phyloP scores from a whole-genome alignment of 768 basidiomycete genomes.

The Coprinopsis cinerea region DNA sequence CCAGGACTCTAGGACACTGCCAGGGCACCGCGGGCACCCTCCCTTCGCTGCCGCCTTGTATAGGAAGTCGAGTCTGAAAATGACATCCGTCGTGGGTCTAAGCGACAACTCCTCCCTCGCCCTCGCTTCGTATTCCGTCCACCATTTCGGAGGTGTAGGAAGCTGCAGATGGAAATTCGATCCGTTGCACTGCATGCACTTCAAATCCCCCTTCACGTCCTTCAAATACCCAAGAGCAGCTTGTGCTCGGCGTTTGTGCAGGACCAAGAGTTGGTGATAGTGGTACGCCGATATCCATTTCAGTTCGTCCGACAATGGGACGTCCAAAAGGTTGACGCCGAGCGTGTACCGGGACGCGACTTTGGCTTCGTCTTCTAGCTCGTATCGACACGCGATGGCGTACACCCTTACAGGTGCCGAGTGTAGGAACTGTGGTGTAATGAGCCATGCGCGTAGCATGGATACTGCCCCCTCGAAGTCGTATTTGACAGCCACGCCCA shows the following conservation, averaged over 20 bases:
- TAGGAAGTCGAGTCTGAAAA: conserved; percentile 59
- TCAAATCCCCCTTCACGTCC: conserved; percentile 37
- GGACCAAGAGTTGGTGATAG: conserved; percentile 57
- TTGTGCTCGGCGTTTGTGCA: conserved; percentile 49
- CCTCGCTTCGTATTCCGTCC: conserved; percentile 51
- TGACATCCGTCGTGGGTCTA: conserved; percentile 51
- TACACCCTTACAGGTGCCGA: conserved; percentile 56
- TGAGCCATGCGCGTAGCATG: conserved; percentile 45
- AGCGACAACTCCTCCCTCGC: conserved; percentile 52
- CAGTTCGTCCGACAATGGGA: conserved; percentile 52
- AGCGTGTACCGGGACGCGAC: conserved; percentile 58
- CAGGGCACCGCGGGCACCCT: conserved; percentile 59
- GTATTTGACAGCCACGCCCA: conserved; percentile 59
- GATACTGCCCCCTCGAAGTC: conserved; percentile 45
- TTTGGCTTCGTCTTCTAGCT: conserved; percentile 56
- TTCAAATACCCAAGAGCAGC: conserved; percentile 44
- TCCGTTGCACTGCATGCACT: conserved; percentile 67
- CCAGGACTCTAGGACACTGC: conserved; percentile 59
- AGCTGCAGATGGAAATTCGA: conserved; percentile 35
- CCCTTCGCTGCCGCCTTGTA: conserved; percentile 41
- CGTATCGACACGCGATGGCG: conserved; percentile 62
- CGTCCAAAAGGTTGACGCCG: conserved; percentile 43
- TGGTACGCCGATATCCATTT: conserved; percentile 62
- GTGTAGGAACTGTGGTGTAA: conserved; percentile 43
- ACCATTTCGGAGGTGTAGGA: conserved; percentile 68